These are phyloP conservation scores for Verticillium longisporum DNA, from an alignment of 2,329 filamentous ascomycete species.

Conservation along the genomic window DNA sequence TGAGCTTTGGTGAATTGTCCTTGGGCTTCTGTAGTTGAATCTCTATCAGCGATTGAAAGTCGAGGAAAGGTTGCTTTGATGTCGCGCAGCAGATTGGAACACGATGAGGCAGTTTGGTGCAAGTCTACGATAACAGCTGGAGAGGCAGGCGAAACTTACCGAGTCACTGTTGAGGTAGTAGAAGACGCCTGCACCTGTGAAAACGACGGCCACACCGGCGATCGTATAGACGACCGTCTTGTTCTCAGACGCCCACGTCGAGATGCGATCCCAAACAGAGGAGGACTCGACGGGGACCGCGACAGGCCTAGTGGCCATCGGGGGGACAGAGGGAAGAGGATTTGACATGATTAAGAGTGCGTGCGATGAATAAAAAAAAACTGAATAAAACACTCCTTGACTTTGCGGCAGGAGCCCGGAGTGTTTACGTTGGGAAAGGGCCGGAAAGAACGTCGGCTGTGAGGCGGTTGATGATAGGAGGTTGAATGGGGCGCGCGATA, in stretches of 20 bases:
- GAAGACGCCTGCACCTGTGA: slow-evolving; percentile 83
- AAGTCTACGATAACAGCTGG: not conserved
- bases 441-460: not conserved
- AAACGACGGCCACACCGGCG: slow-evolving; percentile 86
- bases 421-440: not conserved
- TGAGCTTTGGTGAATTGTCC: slow-evolving; percentile 58
- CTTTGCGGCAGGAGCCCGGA: not conserved
- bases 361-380: slow-evolving; percentile 13
- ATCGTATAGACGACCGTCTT: slow-evolving; percentile 95
- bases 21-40: slow-evolving; percentile 15
- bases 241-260: slow-evolving; percentile 89
- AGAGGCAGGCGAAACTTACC: slow-evolving; percentile 31
- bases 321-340: slow-evolving; percentile 42
- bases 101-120: not conserved
- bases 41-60: not conserved
- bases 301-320: slow-evolving; percentile 28
- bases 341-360: slow-evolving; percentile 29
- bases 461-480: not conserved
- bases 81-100: not conserved
- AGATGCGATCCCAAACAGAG: slow-evolving; percentile 81
- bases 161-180: slow-evolving; percentile 72
- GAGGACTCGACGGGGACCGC: slow-evolving; percentile 47
- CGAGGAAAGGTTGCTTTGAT: not conserved
- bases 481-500: not conserved
- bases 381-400: not conserved